Base-by-base conservation (phyloP, 495 filamentous ascomycete species). In the Aspergillus sclerotiicarbonarius region DNA sequence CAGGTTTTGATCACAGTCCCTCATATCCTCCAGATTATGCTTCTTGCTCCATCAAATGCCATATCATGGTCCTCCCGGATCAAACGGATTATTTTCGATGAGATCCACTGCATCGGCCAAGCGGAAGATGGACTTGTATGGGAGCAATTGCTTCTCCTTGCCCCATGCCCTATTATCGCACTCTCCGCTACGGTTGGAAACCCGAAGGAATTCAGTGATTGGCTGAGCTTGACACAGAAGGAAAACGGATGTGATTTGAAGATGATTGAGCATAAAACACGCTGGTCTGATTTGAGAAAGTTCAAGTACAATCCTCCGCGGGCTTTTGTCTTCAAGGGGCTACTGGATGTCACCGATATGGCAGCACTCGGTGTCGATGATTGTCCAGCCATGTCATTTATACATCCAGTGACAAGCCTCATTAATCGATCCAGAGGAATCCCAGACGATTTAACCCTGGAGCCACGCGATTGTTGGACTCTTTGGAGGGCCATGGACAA, bases 121-220 rank as follows among this genome's bases (percentile, higher is more conserved):
- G 80, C 85, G 2, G 84, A 91, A 16, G 89, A 93, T 63, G 89
- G 89, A 51, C 71, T 91, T 10, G 77, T 93, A 1, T 93, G 89
- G 89, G 89, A 93, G 60, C 89, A 93, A 62, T 75, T 93, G 8
- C 73, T 92, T 12, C 78, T 92, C 0, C 72, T 90, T 29, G 79
- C 89, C 0, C 87, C 89, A 8, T 91, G 89, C 61, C 89, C 87
- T 0, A 90, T 93, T 48, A 87, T 93, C 57, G 89, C 89, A 1
- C 76, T 93, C 6, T 92, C 89, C 8, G 89, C 89, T 7, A 93
- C 89, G 0, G 85, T 92, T 37, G 90, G 87, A 1, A 92, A 93
- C 58, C 88, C 89, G 4, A 64, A 80, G 1, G 81, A 87, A 63
- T 90, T 93, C 68, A 82, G 71, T 51, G 72, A 74, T 12, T 93